A percentile compares a stretch with the other conserved stretches of the same genome.
Evolutionary conservation across 1,139 yeast genomes (phyloP).

Genomic region (Arxiozyma bovina): DNA sequence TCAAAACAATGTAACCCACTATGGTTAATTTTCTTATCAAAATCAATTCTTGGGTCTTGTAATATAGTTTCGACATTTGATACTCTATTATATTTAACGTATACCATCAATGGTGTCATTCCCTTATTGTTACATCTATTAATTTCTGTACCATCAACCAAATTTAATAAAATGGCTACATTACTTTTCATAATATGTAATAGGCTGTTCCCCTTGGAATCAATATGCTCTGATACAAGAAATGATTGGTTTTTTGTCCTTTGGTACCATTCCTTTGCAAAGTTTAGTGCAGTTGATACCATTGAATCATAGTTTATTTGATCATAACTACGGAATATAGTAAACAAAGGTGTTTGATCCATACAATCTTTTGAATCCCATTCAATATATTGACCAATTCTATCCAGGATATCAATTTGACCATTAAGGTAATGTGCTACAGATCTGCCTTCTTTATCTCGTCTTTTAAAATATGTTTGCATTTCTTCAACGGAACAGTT

Average conservation of each 20-base stretch:
- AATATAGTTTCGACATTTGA: slow-evolving; percentile 48
- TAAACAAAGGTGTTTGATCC: slow-evolving; percentile 73
- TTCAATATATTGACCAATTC: slow-evolving; percentile 49
- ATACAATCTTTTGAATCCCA: slow-evolving; percentile 66
- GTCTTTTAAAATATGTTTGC: slow-evolving; percentile 40
- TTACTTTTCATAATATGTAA: slow-evolving; percentile 57
- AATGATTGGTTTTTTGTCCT: slow-evolving; percentile 27
- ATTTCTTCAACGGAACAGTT: slow-evolving; percentile 42
- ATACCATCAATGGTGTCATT: slow-evolving; percentile 63
- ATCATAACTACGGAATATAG: slow-evolving; percentile 74
- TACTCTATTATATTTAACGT: slow-evolving; percentile 58
- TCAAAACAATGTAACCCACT: slow-evolving; percentile 41
- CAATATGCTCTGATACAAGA: slow-evolving; percentile 54
- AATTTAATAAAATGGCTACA: slow-evolving; percentile 36
- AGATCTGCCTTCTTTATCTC: slow-evolving; percentile 45
- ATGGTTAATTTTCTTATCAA: slow-evolving; percentile 33
- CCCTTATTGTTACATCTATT: slow-evolving; percentile 54
- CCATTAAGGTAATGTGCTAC: slow-evolving; percentile 71
- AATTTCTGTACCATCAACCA: slow-evolving; percentile 38
- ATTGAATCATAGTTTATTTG: slow-evolving; percentile 52
- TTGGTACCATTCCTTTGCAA: slow-evolving; percentile 39
- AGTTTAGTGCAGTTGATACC: slow-evolving; percentile 40
- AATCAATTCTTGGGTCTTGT: slow-evolving; percentile 38
- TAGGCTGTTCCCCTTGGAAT: slow-evolving; percentile 63
- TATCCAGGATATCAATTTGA: slow-evolving; percentile 43